Conservation (phyloP, 169 alveolate genomes). For the Plasmodium knowlesi region DNA sequence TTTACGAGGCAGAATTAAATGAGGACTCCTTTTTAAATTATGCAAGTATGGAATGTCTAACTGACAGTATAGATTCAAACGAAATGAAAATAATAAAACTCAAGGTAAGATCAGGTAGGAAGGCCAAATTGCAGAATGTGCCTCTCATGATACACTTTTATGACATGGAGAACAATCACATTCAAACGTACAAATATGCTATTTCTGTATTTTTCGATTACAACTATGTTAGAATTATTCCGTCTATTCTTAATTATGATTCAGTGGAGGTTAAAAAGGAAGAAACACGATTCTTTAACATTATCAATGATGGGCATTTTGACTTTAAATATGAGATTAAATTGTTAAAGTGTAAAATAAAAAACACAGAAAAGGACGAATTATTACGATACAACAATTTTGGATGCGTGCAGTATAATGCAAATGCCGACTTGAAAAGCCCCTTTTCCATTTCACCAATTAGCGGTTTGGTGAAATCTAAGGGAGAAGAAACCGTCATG, state of each 20-base stretch:
- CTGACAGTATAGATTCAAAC: conserved; percentile 35
- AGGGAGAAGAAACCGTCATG: conserved; percentile 47
- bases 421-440: neutral
- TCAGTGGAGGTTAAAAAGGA: conserved; percentile 61
- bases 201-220: conserved; percentile 55
- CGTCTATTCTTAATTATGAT: conserved; percentile 32
- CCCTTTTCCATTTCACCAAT: conserved; percentile 58
- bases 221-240: conserved; percentile 47
- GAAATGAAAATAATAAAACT: conserved; percentile 39
- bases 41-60: conserved; percentile 16
- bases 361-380: conserved; percentile 22
- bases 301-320: conserved; percentile 62
- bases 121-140: conserved; percentile 40
- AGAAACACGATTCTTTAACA: conserved; percentile 55
- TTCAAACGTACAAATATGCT: conserved; percentile 63
- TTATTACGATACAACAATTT: neutral
- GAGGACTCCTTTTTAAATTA: conserved; percentile 39
- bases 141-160: conserved; percentile 37
- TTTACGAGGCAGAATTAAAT: conserved; percentile 28
- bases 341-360: conserved; percentile 40
- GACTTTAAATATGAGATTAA: conserved; percentile 62
- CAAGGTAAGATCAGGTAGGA: conserved; percentile 31
- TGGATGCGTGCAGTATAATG: neutral
- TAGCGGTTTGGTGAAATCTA: conserved; percentile 48
- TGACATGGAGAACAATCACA: conserved; percentile 45